A percentile compares a stretch with the other conserved stretches of the same genome.
Conservation (phyloP, 2,329 filamentous ascomycete species). For the Clonostachys rhizophaga region DNA sequence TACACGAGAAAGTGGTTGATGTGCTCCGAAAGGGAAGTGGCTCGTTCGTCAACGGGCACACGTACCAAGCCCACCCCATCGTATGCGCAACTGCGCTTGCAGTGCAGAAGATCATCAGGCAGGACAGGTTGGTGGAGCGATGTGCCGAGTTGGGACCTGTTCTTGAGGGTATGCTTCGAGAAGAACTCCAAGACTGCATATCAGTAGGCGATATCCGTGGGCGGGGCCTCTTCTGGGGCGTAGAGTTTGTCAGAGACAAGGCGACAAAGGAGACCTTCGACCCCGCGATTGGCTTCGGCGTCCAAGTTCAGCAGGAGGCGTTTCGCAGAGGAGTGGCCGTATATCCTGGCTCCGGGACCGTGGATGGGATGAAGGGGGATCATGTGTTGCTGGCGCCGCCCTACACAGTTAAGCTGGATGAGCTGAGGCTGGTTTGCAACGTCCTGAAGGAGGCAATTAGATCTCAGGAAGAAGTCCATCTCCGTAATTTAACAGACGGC, state of each 20-base stretch:
- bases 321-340: slow-evolving; percentile 33
- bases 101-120: slow-evolving; percentile 28
- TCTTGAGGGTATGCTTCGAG: slow-evolving; percentile 17
- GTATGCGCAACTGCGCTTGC: slow-evolving; percentile 27
- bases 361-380: slow-evolving; percentile 57
- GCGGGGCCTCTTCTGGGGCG: slow-evolving; percentile 37
- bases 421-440: slow-evolving; percentile 7
- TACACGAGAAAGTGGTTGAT: slow-evolving; percentile 42
- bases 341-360: slow-evolving; percentile 60
- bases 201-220: slow-evolving; percentile 34
- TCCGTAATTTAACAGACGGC: neutral
- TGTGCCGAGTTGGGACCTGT: slow-evolving; percentile 19
- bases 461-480: neutral
- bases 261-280: slow-evolving; percentile 27
- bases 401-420: slow-evolving; percentile 50
- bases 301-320: slow-evolving; percentile 16
- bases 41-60: slow-evolving; percentile 52
- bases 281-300: slow-evolving; percentile 12
- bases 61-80: slow-evolving; percentile 36
- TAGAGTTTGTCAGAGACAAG: slow-evolving; percentile 38
- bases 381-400: slow-evolving; percentile 67
- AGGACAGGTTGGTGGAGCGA: slow-evolving; percentile 23
- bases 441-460: slow-evolving; percentile 2
- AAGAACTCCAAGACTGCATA: slow-evolving; percentile 15
- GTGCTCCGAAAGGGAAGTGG: slow-evolving; percentile 39